Evolutionary conservation across 108 stramenopile genomes (phyloP), one percentile per base, ranked within the genome.

Genomic region (Conticribra guillardii): DNA sequence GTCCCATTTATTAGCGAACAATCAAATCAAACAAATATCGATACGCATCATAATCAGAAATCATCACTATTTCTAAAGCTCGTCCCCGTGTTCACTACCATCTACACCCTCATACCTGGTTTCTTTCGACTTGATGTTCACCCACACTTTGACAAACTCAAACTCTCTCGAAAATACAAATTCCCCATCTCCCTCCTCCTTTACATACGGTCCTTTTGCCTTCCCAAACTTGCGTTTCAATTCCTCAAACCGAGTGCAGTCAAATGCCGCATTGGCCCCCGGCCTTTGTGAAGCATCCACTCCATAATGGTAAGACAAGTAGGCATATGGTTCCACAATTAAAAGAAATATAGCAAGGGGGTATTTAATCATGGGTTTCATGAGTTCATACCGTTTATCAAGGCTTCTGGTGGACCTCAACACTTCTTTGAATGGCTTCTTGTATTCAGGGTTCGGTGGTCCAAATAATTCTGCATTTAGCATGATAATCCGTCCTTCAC

Each of bases 271-370:
- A n/a, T n/a, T n/a, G n/a, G n/a, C n/a, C n/a, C n/a, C n/a, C n/a
- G n/a, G n/a, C n/a, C n/a, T n/a, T n/a, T n/a, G n/a, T n/a, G n/a
- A n/a, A n/a, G 68, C 68, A 59, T 69, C 57, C 30, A 69, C 56
- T 49, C 51, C 51, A 32, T 55, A 55, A 33, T 71, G 64, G 32
- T 67, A 79, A 0, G 77, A 71, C 47, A 79, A 79, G 50, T 71
- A 79, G 22, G 65, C 45, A 32, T 49, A 55, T 19, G 56, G 52
- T 24, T 79, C 77, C 16, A 79, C 77, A 50, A 60, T 33, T 0
- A 79, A 64, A 3, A 79, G 63, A 49, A 79, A 79, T 5, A 60
- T 21, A 3, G 60, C 77, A 17, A 79, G 46, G 30, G 52, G 65
- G 61, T 60, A 79, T 32, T 66, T 59, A 49, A 79, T 79, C 2